A percentile compares a stretch with the other conserved stretches of the same genome.
These are phyloP conservation scores for Asterella californica DNA, from an alignment of 225 moss, liverwort and hornwort genomes.

Conservation along the genomic window DNA sequence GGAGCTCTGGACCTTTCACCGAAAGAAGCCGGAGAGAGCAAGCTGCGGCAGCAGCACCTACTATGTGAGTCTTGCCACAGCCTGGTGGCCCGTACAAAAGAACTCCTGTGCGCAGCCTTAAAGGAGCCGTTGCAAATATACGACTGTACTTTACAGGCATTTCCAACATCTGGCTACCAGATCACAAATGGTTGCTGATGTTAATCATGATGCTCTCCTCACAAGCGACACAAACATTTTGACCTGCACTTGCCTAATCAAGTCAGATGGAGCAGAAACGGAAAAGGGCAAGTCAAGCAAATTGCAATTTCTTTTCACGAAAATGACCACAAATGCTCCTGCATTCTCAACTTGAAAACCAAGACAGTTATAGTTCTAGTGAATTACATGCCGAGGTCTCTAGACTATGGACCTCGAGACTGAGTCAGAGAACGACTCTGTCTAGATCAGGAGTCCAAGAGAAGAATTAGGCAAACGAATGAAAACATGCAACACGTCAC, in stretches of 20 bases:
- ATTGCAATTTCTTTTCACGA: background rate
- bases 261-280: background rate
- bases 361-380: too few species aligned
- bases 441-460: background rate
- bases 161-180: conserved; percentile 64
- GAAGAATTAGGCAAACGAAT: background rate
- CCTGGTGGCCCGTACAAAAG: conserved; percentile 96
- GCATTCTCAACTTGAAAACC: too few species aligned
- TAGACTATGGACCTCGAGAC: too few species aligned
- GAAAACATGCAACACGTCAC: background rate
- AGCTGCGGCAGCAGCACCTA: conserved; percentile 91
- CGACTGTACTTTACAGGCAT: conserved; percentile 87
- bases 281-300: background rate
- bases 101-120: conserved; percentile 90
- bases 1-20: conserved; percentile 93
- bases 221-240: too few species aligned
- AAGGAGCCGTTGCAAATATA: conserved; percentile 81
- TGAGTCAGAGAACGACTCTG: too few species aligned
- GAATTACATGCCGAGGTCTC: too few species aligned
- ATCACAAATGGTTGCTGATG: background rate
- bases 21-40: conserved; percentile 93
- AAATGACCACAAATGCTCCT: background rate
- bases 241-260: too few species aligned
- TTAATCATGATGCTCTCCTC: background rate
- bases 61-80: conserved; percentile 97